Evolutionary conservation across 2,329 filamentous ascomycete species (phyloP), one percentile per base, ranked within the genome.

Genomic region (Aspergillus floridensis): DNA sequence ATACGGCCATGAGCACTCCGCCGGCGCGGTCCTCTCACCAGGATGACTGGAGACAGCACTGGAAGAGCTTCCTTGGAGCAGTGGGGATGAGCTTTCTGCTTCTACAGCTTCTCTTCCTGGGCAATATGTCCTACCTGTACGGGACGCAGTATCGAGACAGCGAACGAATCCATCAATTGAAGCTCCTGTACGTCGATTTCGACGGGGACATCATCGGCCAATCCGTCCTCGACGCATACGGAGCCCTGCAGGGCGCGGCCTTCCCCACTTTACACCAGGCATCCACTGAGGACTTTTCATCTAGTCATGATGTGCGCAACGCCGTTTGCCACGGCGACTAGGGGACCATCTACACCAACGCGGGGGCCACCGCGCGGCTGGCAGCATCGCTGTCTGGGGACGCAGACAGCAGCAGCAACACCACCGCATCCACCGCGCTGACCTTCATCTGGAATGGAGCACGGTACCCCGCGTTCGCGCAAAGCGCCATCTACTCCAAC

Each of bases 401-500:
- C 26, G 26, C 26, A 35, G 14, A 35, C 32, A 35, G 8, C 32
- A 35, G 14, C 32, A 14, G 11, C 32, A 35, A 16, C 4, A 50
- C 62, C 26, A 71, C 69, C 21, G 75, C 76, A 4, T 77, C 76
- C 0, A 60, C 56, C 41, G 67, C 73, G 1, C 54, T 79, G 0
- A 68, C 67, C 5, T 77, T 74, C 29, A 65, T 76, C 63, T 78
- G 75, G 74, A 79, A 78, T 60, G 72, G 75, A 55, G 74, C 73
- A 5, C 67, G 71, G 6, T 79, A 79, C 59, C 63, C 76, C 0
- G 60, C 72, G 11, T 68, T 73, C 44, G 62, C 72, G 5, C 70
- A 76, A 4, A 47, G 57, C 29, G 62, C 67, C 10, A 58, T 79
- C 10, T 68, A 70, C 14, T 54, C 66, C n/a, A 67, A 64, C 58